Conservation (phyloP, 1,284 basidiomycete species). For the Coniferiporia sulphurascens region DNA sequence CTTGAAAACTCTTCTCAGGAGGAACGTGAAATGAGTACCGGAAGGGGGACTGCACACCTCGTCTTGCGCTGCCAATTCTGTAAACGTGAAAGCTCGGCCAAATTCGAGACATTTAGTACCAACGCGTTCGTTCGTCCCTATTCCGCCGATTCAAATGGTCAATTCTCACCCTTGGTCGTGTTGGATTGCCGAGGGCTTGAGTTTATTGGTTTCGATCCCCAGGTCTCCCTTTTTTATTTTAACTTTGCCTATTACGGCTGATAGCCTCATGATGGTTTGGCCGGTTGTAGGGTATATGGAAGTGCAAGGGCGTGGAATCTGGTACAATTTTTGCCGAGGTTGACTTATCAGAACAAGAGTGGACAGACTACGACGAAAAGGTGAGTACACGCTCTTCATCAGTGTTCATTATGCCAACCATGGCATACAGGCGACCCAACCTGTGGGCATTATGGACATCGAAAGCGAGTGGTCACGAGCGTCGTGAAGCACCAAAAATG, state of each 20-base stretch:
- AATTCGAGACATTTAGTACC: slow-evolving; percentile 45
- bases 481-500: slow-evolving; percentile 22
- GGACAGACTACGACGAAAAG: slow-evolving; percentile 82
- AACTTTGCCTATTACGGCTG: background rate
- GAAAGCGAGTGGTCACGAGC: slow-evolving; percentile 63
- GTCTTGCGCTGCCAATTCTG: slow-evolving; percentile 75
- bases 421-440: slow-evolving; percentile 45
- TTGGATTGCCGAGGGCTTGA: slow-evolving; percentile 78
- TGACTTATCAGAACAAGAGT: slow-evolving; percentile 60
- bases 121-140: slow-evolving; percentile 47
- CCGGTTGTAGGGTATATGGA: slow-evolving; percentile 59
- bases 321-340: slow-evolving; percentile 57
- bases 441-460: slow-evolving; percentile 61
- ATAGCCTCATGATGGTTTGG: slow-evolving; percentile 16
- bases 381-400: slow-evolving; percentile 32
- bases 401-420: background rate
- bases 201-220: slow-evolving; percentile 66
- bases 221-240: slow-evolving; percentile 32
- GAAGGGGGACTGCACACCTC: slow-evolving; percentile 68
- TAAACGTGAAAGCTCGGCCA: slow-evolving; percentile 75
- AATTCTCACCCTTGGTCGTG: slow-evolving; percentile 56
- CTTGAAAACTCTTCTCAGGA: slow-evolving; percentile 39
- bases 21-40: slow-evolving; percentile 54
- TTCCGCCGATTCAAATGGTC: slow-evolving; percentile 47
- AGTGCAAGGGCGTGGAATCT: slow-evolving; percentile 53